Evolutionary conservation across 768 basidiomycete species (phyloP), one percentile per base, ranked within the genome.

Genomic region (Suillus decipiens): DNA sequence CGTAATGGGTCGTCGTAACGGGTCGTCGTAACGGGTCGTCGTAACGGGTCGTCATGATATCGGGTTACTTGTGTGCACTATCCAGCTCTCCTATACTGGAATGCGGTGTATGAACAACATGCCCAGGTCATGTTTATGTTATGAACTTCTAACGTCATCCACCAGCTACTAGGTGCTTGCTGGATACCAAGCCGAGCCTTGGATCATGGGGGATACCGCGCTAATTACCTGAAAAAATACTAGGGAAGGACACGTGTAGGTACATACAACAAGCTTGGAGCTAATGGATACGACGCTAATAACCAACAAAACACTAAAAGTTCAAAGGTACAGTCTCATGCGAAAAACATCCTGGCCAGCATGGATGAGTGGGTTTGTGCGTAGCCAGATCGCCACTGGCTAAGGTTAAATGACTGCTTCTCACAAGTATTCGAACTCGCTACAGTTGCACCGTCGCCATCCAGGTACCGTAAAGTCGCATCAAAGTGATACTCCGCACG

Each of bases 401-500:
- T 67, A 24, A 78, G 65, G 60, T 77, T 61, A 33, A 76, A 76
- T 9, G 15, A 57, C 24, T 17, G 24, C 39, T 57, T 57, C 39
- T 28, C 56, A 31, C 39, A 28, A 10, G 4, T 64, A 12, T 57
- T 63, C 1, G 72, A 75, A 15, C 71, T 72, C 22, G 70, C 71
- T 19, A 81, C 74, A 2, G 76, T 73, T n/a, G 75, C 76, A 7
- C 80, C 76, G 22, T 57, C 56, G 37, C 50, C 31, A 15, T 57
- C 56, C 17, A 80, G 77, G 22, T 70, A 73, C 22, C 69, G 71
- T 50, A 82, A 74, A 14, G 74, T 70, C 1, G 76, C 71, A 6
- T 75, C 67, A 63, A 83, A 85, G 51, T 86, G 85, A 69, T 84
- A 83, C 56, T 75, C 80, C 0, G 83, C 85, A 0, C 86, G 79